Base-by-base conservation (phyloP, 108 stramenopile genomes). In the Bacterosira constricta region DNA sequence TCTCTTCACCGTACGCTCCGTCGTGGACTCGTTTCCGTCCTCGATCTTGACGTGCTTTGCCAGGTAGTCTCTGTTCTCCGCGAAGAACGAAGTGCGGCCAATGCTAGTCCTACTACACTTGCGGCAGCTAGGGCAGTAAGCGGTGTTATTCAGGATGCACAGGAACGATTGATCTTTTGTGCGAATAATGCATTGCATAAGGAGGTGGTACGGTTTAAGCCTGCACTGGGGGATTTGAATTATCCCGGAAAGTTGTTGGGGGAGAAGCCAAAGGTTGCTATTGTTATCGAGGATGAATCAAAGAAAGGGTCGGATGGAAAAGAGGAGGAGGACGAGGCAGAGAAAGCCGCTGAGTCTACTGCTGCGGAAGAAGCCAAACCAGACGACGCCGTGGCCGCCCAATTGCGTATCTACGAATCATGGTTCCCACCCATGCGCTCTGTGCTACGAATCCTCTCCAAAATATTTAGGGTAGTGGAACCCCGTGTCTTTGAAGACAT, bases 341-440 rank as follows among this genome's bases (percentile, higher is more conserved):
- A 35, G 21, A 47, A 68, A 37, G 23, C 44, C n/a, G 21, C 30
- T 29, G 77, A 66, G 21, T 63, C 57, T 7, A 11, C 37, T 70
- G 62, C 62, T 20, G 49, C 36, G 37, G 37, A 13, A 3, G 39
- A 6, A 9, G 17, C 4, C 23, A 27, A 65, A 15, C 17, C 38
- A 34, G 59, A 66, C 53, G 91, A 90, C 63, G 86, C 88, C 4
- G 77, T 91, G 2, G 69, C 89, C 37, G 84, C 82, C 44, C 89
- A 91, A 41, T 63, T 91, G 38, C 82, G 86, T 55, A 83, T 92
- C 0, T 96, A 92, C 59, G 90, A 92, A 60, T 83, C 86, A 4
- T 97, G 96, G 96, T 97, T 91, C 69, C 96, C 94, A 39, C 94
- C 96, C 15, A 87, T 97, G 83, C 84, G 93, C 13, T 88, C 83